Conservation (phyloP, 2,329 filamentous ascomycete genomes). For the Huntiella omanensis region DNA sequence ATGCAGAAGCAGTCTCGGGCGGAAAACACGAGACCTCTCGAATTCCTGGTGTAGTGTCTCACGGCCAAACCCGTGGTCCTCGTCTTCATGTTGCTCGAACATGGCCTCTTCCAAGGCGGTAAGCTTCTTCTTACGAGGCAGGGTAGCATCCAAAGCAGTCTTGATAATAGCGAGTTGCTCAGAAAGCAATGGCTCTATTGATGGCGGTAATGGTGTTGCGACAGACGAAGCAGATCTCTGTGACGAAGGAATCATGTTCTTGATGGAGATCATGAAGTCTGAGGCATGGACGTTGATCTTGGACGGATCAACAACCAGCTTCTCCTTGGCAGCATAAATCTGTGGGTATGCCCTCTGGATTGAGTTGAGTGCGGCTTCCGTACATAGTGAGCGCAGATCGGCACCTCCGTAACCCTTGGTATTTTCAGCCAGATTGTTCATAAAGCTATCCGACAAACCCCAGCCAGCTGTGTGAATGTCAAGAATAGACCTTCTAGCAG, state of each 20-base stretch:
- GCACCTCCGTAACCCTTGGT: conserved; percentile 96
- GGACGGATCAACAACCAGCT: conserved; percentile 69
- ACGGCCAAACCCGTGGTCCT: conserved; percentile 65
- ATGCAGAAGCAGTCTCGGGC: conserved; percentile 67
- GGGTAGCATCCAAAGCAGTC: conserved; percentile 48
- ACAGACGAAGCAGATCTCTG: conserved; percentile 75
- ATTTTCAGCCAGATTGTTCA: conserved; percentile 62
- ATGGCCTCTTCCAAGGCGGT: conserved; percentile 89
- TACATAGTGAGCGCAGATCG: conserved; percentile 82
- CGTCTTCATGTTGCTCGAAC: conserved; percentile 69
- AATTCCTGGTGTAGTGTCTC: conserved; percentile 64
- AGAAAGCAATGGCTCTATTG: conserved; percentile 64
- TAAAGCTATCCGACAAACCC: conserved; percentile 66
- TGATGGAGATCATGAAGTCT: conserved; percentile 93
- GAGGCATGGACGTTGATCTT: conserved; percentile 77
- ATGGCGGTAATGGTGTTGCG: conserved; percentile 60
- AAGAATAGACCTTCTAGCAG: conserved; percentile 67
- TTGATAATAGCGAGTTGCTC: conserved; percentile 54
- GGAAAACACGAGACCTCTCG: conserved; percentile 70
- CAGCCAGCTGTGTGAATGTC: conserved; percentile 92
- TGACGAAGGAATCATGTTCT: conserved; percentile 90
- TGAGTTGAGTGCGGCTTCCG: conserved; percentile 85
- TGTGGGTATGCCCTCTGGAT: conserved; percentile 93
- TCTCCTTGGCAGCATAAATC: conserved; percentile 80
- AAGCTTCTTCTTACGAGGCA: conserved; percentile 69